Base-by-base conservation (phyloP, 495 filamentous ascomycete species). In the Glonium stellatum region DNA sequence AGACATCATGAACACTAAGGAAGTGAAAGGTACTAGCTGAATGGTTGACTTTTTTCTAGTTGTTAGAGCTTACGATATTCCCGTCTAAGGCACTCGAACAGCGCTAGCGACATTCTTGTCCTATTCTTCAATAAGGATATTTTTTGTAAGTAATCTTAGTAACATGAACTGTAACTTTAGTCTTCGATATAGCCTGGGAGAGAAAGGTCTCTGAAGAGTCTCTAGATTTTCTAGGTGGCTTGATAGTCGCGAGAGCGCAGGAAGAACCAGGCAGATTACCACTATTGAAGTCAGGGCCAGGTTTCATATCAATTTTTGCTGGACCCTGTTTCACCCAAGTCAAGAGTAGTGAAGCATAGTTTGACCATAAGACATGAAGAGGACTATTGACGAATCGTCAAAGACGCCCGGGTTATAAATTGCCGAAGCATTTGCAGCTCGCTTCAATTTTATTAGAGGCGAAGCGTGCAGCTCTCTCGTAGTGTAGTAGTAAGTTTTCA, bases 401-500 rank as follows among this genome's bases (percentile, higher is more conserved):
- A 68, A 59, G 25, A 54, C 31, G 13, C 51, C 67, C 57, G 55
- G 68, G 70, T 56, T 63, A 44, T 69, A 68, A 21, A 54, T 25
- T n/a, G 59, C 22, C 12, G 69, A 58, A 19, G 59, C 69, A 47
- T 70, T 60, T 62, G 50, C 25, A 44, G 58, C 58, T 2, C 56
- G 56, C 57, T 64, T 64, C 9, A n/a, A n/a, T n/a, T n/a, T n/a
- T n/a, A n/a, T n/a, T n/a, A n/a, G n/a, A n/a, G n/a, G n/a, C n/a
- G n/a, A n/a, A 69, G 62, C 3, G 67, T 69, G 15, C 69, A 50
- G 41, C 68, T 71, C 76, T 75, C 39, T 73, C 58, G 59, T 78
- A 80, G 66, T 72, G 80, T 5, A 65, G 72, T 5, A 76, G 68
- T 39, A 78, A 60, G 13, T 73, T 74, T 4, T 72, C 64, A 60